phyloP scores from a whole-genome alignment of 345 rosid genomes.

The Ceriops tagal region DNA sequence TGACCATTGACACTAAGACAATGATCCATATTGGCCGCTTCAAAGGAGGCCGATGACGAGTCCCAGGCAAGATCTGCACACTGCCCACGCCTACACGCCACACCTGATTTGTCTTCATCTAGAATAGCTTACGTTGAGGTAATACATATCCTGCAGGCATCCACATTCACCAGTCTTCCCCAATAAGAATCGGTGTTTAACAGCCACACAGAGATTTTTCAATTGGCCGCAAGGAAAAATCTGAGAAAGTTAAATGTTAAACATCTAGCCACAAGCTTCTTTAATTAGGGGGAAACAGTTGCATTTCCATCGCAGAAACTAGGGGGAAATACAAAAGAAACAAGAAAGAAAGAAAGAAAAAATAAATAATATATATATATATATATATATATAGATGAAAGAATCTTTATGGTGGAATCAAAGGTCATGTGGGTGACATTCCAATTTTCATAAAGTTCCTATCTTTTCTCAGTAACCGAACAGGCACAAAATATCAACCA shows the following conservation, averaged over 20 bases:
- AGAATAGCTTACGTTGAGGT: neutral
- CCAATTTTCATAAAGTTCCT: too few relatives aligned
- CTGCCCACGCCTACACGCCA: constrained; percentile 75
- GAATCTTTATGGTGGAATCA: neutral
- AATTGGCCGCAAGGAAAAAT: neutral
- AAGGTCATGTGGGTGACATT: neutral
- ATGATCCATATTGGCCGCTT: constrained; percentile 88
- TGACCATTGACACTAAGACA: constrained; percentile 62
- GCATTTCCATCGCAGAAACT: neutral
- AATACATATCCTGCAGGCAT: constrained; percentile 8
- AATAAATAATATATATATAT: too few relatives aligned
- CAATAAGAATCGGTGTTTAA: neutral
- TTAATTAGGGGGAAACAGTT: neutral
- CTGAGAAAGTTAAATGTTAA: neutral
- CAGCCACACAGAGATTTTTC: constrained; percentile 2
- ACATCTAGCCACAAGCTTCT: neutral
- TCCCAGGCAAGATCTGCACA: constrained; percentile 57
- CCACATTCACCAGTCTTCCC: constrained; percentile 10
- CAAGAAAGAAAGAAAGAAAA: neutral
- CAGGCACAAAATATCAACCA: neutral
- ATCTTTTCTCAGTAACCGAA: too few relatives aligned
- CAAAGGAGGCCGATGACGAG: constrained; percentile 59
- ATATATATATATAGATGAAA: neutral
- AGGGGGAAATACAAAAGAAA: neutral
- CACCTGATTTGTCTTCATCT: constrained; percentile 66